Evolutionary conservation across 2,329 filamentous ascomycete genomes (phyloP).

Genomic region (Paraphoma chrysanthemicola): DNA sequence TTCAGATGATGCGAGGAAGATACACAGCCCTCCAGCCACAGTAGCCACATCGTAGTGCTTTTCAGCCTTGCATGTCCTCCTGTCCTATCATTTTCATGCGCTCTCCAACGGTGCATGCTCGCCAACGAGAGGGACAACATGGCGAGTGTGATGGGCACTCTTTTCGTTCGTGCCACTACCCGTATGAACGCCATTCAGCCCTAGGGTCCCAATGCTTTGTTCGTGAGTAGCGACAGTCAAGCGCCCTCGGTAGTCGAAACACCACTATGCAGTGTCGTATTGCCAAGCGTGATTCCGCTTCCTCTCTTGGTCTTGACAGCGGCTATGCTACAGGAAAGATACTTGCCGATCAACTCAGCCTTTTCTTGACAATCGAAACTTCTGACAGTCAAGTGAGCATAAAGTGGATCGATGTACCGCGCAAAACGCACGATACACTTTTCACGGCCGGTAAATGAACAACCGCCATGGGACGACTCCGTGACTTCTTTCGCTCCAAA

Average conservation of each 20-base stretch:
- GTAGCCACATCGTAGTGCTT: neutral
- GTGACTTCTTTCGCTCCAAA: neutral
- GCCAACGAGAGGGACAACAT: too few relatives aligned
- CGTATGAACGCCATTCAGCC: too few relatives aligned
- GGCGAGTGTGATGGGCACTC: neutral
- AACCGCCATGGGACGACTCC: neutral
- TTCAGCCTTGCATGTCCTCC: neutral
- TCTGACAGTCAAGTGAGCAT: neutral
- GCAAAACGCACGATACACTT: too few relatives aligned
- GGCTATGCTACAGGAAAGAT: neutral
- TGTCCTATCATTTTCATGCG: neutral
- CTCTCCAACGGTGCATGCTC: neutral
- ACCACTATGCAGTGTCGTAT: neutral
- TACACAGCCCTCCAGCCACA: neutral
- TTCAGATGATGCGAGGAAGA: too few relatives aligned
- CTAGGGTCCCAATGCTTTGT: neutral
- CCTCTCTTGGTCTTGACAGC: neutral
- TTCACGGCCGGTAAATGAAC: too few relatives aligned
- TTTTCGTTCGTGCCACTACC: too few relatives aligned
- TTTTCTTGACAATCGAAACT: neutral
- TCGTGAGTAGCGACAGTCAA: neutral
- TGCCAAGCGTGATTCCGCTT: neutral
- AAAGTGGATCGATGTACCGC: neutral
- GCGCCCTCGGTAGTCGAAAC: slow-evolving; percentile 1
- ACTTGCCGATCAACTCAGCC: slow-evolving; percentile 1